Evolutionary conservation across 1,284 basidiomycete genomes (phyloP).

Genomic region (Stereum hirsutum): DNA sequence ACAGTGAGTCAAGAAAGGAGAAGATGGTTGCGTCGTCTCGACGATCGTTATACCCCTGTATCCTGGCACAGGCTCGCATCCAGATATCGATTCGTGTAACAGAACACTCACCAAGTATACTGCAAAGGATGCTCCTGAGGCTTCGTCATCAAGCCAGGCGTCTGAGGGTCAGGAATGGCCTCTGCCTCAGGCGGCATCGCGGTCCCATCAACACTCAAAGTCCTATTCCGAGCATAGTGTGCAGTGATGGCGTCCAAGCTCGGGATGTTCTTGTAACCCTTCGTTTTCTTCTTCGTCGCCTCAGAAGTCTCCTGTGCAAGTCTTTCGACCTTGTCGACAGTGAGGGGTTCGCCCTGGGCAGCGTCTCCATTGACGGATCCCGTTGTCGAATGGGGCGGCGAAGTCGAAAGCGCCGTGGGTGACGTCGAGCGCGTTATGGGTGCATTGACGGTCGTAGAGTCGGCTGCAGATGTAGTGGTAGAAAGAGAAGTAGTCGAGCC

Average conservation of each 20-base stretch:
- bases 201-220: slow-evolving; percentile 64
- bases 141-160: slow-evolving; percentile 63
- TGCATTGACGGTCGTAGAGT: slow-evolving; percentile 54
- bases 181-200: slow-evolving; percentile 64
- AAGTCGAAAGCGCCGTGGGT: slow-evolving; percentile 31
- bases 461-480: slow-evolving; percentile 33
- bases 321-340: slow-evolving; percentile 50
- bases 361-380: slow-evolving; percentile 28
- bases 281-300: slow-evolving; percentile 29
- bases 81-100: too few species aligned
- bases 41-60: too few species aligned
- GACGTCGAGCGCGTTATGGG: slow-evolving; percentile 56
- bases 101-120: slow-evolving; percentile 60
- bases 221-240: slow-evolving; percentile 56
- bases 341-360: slow-evolving; percentile 48
- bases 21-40: too few species aligned
- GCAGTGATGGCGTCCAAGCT: slow-evolving; percentile 74
- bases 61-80: too few species aligned
- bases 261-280: slow-evolving; percentile 81
- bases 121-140: slow-evolving; percentile 78
- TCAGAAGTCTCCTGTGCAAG: slow-evolving; percentile 41
- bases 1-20: not conserved
- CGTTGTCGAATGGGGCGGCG: slow-evolving; percentile 39
- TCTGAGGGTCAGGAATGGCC: slow-evolving; percentile 72
- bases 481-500: slow-evolving; percentile 48